phyloP scores from a whole-genome alignment of 768 basidiomycete genomes.

The Suillus americanus region DNA sequence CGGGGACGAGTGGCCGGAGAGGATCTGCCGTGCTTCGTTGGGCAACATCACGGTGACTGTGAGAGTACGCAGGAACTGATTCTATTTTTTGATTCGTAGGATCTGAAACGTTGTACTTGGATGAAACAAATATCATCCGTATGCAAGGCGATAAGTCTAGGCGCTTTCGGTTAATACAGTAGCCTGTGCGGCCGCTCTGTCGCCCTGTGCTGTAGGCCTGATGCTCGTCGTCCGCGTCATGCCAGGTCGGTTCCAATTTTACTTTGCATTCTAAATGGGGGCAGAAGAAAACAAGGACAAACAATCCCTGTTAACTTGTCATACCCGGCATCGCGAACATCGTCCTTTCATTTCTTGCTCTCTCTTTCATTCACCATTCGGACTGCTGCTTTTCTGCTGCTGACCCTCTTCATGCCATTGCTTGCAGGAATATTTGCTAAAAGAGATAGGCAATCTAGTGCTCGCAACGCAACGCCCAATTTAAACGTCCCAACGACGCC shows the following conservation, averaged over 20 bases:
- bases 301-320: neutral
- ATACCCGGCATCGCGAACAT: conserved; percentile 1
- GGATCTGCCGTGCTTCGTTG: neutral
- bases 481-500: conserved; percentile 4
- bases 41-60: neutral
- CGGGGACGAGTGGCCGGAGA: neutral
- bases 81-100: neutral
- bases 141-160: neutral
- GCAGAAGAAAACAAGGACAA: neutral
- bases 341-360: conserved; percentile 16
- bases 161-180: neutral
- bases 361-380: conserved; percentile 8
- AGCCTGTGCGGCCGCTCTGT: neutral
- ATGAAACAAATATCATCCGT: neutral
- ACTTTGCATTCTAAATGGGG: conserved; percentile 1
- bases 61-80: neutral
- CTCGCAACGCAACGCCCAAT: conserved; percentile 5
- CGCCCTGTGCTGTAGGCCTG: neutral
- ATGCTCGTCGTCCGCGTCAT: neutral
- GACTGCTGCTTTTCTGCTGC: conserved; percentile 11
- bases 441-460: conserved; percentile 17
- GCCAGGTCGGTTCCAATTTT: neutral
- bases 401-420: conserved; percentile 25
- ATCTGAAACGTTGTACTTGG: neutral
- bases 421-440: conserved; percentile 30